Conservation (phyloP, 768 basidiomycete genomes). For the Aureoboletus auriporus region DNA sequence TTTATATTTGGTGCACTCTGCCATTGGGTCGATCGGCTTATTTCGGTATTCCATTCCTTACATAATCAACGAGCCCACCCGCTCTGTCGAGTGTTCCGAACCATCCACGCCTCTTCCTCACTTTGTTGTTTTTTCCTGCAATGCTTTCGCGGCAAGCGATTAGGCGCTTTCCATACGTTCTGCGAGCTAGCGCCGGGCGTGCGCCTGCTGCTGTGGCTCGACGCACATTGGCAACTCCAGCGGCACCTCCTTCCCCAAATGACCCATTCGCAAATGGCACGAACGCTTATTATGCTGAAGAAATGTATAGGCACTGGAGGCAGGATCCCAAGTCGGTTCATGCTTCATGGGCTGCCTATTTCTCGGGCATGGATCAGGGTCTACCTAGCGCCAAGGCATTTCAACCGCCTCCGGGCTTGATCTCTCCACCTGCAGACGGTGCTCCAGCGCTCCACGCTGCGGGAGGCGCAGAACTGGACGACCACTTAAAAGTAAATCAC, state of each 20-base stretch:
- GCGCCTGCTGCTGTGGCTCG: conserved; percentile 15
- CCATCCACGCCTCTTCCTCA: background rate
- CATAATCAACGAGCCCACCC: conserved; percentile 7
- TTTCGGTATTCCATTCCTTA: conserved; percentile 10
- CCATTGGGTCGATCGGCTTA: conserved; percentile 7
- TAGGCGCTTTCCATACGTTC: conserved; percentile 30
- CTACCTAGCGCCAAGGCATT: conserved; percentile 77
- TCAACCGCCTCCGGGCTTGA: conserved; percentile 72
- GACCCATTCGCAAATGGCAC: conserved; percentile 91
- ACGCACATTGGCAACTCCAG: conserved; percentile 45
- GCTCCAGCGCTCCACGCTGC: conserved; percentile 69
- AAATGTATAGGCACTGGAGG: conserved; percentile 93
- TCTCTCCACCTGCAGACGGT: conserved; percentile 72
- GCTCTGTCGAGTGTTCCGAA: background rate
- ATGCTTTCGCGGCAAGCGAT: conserved; percentile 39
- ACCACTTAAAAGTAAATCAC: conserved; percentile 81
- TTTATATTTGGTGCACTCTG: conserved; percentile 3
- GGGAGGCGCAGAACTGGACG: conserved; percentile 77
- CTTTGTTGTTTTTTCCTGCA: conserved; percentile 2
- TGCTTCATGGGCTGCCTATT: conserved; percentile 92
- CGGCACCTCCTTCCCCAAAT: conserved; percentile 63
- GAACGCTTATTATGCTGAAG: conserved; percentile 92
- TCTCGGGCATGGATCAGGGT: conserved; percentile 89
- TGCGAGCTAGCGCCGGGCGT: conserved; percentile 21
- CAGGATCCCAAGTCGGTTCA: conserved; percentile 92